Base-by-base conservation (phyloP, 345 rosid species). In the Carallia brachiata region DNA sequence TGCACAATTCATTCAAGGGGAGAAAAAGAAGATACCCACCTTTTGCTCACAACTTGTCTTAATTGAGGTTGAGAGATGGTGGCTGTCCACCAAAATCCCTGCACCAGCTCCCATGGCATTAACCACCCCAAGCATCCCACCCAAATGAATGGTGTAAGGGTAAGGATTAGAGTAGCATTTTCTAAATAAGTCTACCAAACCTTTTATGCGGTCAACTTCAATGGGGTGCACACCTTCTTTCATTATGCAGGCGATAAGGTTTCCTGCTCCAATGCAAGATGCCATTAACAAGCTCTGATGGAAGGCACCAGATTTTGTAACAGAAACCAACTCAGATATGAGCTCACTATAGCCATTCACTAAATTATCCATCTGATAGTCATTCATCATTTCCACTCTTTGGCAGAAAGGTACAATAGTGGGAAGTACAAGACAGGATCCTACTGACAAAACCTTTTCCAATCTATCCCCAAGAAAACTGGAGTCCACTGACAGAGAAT, bases 51-150 rank as follows among this genome's bases (percentile, higher is more conserved):
- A 79, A 67, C 72, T 75, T 23, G 73, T 52, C 44, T 71, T 66
- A 53, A 61, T 62, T 57, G 82, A 73, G 57, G 81, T 78, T 19
- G 81, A 85, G 66, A 68, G 70, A 40, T 84, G 79, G 79, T 77
- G 83, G 62, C 67, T 63, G 76, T 68, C 75, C 71, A 86, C 76
- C 80, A 84, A 78, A 87, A 78, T 77, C 62, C 97, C 98, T 62
- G 92, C 90, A 73, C 88, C 84, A 48, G 94, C 97, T 76, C 96
- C 97, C 72, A 89, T 78, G 63, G 88, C 84, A 77, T 90, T 94
- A 74, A 89, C 86, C 63, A 94, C 80, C 71, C 97, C 98, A 70
- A 94, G 85, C 96, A 94, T 91, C 59, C 90, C 98, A 70, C 96
- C 93, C 73, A 91, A 74, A 70, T 87, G 89, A 72, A 83, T 70